Conservation (phyloP, 768 basidiomycete species). For the Termitomyces sp. region DNA sequence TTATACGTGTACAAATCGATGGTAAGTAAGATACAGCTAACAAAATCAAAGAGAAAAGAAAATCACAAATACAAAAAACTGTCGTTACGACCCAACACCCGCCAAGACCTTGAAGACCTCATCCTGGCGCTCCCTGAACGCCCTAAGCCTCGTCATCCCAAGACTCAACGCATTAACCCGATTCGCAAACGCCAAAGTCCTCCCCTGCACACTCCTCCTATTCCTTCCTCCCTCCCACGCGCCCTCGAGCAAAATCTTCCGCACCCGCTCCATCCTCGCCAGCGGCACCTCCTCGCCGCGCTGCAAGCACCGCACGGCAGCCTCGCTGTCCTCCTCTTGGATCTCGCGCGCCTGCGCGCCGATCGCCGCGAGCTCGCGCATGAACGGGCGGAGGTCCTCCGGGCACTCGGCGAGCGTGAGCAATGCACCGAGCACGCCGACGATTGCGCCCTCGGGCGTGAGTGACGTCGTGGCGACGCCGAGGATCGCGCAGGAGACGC, state of each 20-base stretch:
- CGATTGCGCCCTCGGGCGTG: constrained; percentile 42
- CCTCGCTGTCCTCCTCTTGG: constrained; percentile 46
- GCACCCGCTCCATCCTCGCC: constrained; percentile 56
- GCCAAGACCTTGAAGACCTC: constrained; percentile 65
- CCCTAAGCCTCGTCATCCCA: constrained; percentile 59
- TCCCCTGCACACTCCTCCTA: constrained; percentile 53
- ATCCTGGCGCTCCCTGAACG: constrained; percentile 68
- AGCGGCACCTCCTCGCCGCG: constrained; percentile 26
- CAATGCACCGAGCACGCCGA: constrained; percentile 51
- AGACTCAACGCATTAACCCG: constrained; percentile 71
- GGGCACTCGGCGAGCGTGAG: constrained; percentile 63
- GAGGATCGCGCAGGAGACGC: constrained; percentile 68
- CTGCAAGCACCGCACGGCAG: constrained; percentile 38
- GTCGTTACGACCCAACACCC: constrained; percentile 33
- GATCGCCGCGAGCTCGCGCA: constrained; percentile 56
- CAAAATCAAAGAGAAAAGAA: background rate
- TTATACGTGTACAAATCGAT: no score
- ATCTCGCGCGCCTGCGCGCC: constrained; percentile 44
- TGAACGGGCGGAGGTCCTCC: constrained; percentile 56
- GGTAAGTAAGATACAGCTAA: no score
- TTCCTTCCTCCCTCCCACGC: constrained; percentile 28
- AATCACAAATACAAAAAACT: background rate
- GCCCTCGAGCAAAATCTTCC: constrained; percentile 51
- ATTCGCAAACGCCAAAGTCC: constrained; percentile 69
- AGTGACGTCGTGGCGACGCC: constrained; percentile 52